A percentile compares a stretch with the other conserved stretches of the same genome.
Conservation (phyloP, 2,329 filamentous ascomycete genomes). For the Verticillium klebahnii region DNA sequence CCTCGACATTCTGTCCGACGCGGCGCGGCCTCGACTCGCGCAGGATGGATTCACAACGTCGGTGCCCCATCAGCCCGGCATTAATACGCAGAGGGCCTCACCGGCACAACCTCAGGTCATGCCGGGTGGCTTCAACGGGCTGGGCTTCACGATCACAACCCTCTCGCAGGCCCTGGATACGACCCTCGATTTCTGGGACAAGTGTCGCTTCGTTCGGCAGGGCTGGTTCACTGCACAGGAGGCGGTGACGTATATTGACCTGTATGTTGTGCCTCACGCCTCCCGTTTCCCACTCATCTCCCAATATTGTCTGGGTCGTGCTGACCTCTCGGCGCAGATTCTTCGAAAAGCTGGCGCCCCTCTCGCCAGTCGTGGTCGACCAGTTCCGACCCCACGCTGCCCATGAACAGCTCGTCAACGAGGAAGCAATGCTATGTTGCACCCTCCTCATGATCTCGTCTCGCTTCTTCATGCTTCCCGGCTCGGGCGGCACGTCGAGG, state of each 20-base stretch:
- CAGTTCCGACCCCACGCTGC: constrained; percentile 7
- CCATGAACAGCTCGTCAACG: constrained; percentile 9
- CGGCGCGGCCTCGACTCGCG: not conserved
- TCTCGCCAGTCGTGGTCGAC: not conserved
- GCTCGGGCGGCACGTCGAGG: constrained; percentile 12
- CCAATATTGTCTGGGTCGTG: not conserved
- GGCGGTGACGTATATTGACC: constrained; percentile 17
- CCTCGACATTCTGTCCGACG: constrained; percentile 5
- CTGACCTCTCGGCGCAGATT: not conserved
- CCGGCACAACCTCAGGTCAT: not conserved
- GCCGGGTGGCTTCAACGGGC: not conserved
- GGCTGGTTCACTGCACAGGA: constrained; percentile 18
- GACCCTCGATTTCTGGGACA: constrained; percentile 17
- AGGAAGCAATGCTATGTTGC: constrained; percentile 16
- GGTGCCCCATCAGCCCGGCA: not conserved
- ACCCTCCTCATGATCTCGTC: constrained; percentile 15
- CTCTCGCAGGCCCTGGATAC: constrained; percentile 13
- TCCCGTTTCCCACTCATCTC: not conserved
- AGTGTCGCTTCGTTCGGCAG: constrained; percentile 17
- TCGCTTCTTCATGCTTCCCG: constrained; percentile 14
- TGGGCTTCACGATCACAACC: not conserved
- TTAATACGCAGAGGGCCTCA: not conserved
- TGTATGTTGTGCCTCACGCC: constrained; percentile 7
- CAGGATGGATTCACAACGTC: not conserved
- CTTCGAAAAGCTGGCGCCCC: not conserved